These are phyloP conservation scores for Porpolomopsis calyptriformis DNA, from an alignment of 768 basidiomycete genomes.

Conservation along the genomic window DNA sequence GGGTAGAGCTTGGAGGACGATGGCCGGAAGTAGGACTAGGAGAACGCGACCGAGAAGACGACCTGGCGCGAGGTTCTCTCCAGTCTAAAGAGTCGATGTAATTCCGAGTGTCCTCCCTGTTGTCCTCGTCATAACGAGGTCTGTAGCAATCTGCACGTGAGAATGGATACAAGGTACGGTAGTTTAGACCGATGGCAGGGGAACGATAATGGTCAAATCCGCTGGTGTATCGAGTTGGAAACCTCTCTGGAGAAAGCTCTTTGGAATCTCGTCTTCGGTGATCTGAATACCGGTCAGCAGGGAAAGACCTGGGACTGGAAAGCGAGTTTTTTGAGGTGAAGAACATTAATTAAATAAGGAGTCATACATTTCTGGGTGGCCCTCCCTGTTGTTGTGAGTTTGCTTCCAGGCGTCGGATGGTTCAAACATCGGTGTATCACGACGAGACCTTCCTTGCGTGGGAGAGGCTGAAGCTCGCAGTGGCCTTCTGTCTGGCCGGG, in stretches of 20 bases:
- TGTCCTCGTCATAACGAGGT: slow-evolving; percentile 29
- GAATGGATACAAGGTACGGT: slow-evolving; percentile 27
- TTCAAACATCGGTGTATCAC: slow-evolving; percentile 48
- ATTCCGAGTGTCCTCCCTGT: too few relatives aligned
- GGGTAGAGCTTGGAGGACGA: slow-evolving; percentile 4
- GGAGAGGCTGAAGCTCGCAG: slow-evolving; percentile 28
- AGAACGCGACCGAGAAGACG: slow-evolving; percentile 20
- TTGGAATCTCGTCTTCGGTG: slow-evolving; percentile 24
- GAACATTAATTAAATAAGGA: slow-evolving; percentile 13
- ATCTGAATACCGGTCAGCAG: slow-evolving; percentile 25
- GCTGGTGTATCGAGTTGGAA: slow-evolving; percentile 17
- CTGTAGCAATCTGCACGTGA: slow-evolving; percentile 39
- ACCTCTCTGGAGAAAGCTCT: slow-evolving; percentile 28
- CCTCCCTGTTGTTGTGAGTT: slow-evolving; percentile 35
- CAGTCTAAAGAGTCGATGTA: too few relatives aligned
- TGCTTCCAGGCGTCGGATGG: slow-evolving; percentile 67
- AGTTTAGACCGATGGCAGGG: slow-evolving; percentile 25
- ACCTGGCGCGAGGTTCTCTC: slow-evolving; percentile 18
- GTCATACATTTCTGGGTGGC: slow-evolving; percentile 32
- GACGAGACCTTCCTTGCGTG: slow-evolving; percentile 17
- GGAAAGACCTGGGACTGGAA: slow-evolving; percentile 17
- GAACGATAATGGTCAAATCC: slow-evolving; percentile 45
- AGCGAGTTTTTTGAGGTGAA: slow-evolving; percentile 9
- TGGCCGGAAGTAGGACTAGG: slow-evolving; percentile 19
- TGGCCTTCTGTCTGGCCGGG: slow-evolving; percentile 35